Percentiles rank a stretch among this genome's conserved stretches.
Evolutionary conservation across 106 monocot genomes (phyloP).

Genomic region (Platanthera guangdongensis): DNA sequence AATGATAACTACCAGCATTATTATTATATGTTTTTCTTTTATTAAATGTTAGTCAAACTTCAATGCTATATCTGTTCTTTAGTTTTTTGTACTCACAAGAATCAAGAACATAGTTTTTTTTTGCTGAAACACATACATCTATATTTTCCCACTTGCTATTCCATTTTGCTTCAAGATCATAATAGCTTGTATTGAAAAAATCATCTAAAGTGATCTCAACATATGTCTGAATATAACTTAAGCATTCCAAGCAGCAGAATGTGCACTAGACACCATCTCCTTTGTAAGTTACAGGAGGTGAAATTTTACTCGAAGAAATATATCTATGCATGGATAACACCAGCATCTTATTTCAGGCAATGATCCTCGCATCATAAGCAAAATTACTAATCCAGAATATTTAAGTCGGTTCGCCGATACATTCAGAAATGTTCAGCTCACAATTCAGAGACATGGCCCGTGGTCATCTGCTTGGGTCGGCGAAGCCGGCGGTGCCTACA

Average conservation of each 20-base stretch:
- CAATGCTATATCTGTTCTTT: neutral
- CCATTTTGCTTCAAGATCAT: neutral
- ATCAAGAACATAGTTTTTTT: too few species aligned
- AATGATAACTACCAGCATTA: too few species aligned
- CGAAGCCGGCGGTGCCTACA: slow-evolving; percentile 91
- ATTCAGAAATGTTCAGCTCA: slow-evolving; percentile 51
- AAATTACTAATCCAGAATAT: slow-evolving; percentile 57
- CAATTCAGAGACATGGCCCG: slow-evolving; percentile 61
- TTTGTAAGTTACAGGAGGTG: neutral
- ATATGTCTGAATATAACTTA: neutral
- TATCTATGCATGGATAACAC: neutral
- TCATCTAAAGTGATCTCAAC: neutral
- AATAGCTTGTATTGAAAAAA: neutral
- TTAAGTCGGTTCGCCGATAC: slow-evolving; percentile 42
- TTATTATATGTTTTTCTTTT: neutral
- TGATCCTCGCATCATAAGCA: slow-evolving; percentile 45
- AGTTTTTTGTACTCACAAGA: too few species aligned
- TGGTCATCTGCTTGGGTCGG: slow-evolving; percentile 96
- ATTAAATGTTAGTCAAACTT: neutral
- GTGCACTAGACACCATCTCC: neutral
- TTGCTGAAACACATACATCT: too few species aligned
- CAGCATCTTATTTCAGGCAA: slow-evolving; percentile 42
- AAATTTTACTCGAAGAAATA: neutral
- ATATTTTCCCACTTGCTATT: neutral
- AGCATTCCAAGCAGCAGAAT: neutral